Evolutionary conservation across 257 asterid species (phyloP), one percentile per base, ranked within the genome.

Genomic region (Oldenlandia corymbosa): DNA sequence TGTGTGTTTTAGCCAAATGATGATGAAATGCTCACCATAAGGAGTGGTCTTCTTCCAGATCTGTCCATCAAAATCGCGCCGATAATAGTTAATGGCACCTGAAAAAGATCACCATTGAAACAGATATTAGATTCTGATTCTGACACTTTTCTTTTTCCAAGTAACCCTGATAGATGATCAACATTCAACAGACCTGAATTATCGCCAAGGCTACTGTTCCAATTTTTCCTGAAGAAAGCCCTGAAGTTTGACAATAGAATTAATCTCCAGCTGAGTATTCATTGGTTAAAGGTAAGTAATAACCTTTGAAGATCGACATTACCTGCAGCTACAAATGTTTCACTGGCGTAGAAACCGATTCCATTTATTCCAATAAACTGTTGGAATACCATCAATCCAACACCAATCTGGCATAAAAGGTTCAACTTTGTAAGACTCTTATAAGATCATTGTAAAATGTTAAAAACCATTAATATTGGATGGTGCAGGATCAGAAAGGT

Each of bases 351-450:
- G 84, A 90, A 90, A 32, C 88, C 71, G 31, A 90, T 70, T 28
- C 97, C 95, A 50, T 90, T 90, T 73, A 87, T 87, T 53, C 97
- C 95, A 36, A 83, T 81, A 56, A 83, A 73, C 64, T 87, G 95
- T 73, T 90, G 97, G 76, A 83, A 83, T 20, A 81, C 77, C 97
- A 90, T 90, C 70, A 90, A 59, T 54, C 95, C 95, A 26, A 87
- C 86, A 62, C 94, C 97, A 72, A 87, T 76, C 95, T 85, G 67
- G 37, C 3, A 51, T 20, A 23, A 62, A 48, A 2, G 2, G 12
- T 43, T 34, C 23, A 53, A 55, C 16, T 57, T 17, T 28, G 20
- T 49, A n/a, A 43, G 52, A 31, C 1, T 24, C 1, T 24, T 24
- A 3, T 5, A 10, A 30, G 20, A 57, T 16, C 9, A 53, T 41